Conservation (phyloP, 2,329 filamentous ascomycete genomes). For the Penicillium sp. region DNA sequence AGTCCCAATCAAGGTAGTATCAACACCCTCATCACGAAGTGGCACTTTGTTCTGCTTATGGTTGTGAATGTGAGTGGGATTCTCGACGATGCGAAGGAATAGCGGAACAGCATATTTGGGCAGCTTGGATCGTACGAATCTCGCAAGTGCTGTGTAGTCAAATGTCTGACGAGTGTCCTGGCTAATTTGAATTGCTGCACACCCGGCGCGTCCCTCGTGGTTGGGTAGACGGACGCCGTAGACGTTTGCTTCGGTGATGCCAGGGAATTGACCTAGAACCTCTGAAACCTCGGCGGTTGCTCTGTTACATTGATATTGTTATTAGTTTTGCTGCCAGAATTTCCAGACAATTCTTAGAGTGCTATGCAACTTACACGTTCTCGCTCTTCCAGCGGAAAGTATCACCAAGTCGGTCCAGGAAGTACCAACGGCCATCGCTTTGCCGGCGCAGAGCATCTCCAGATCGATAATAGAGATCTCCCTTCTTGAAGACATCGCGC, state of each 20-base stretch:
- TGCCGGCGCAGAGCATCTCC: slow-evolving; percentile 65
- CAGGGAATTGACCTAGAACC: slow-evolving; percentile 58
- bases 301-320: slow-evolving; percentile 7
- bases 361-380: slow-evolving; percentile 52
- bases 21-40: slow-evolving; percentile 64
- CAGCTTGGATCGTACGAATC: slow-evolving; percentile 58
- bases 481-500: slow-evolving; percentile 62
- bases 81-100: slow-evolving; percentile 63
- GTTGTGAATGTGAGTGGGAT: slow-evolving; percentile 53
- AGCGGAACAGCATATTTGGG: slow-evolving; percentile 74
- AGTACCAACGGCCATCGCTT: slow-evolving; percentile 65
- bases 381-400: slow-evolving; percentile 74
- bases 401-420: slow-evolving; percentile 68
- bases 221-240: slow-evolving; percentile 65
- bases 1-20: slow-evolving; percentile 50
- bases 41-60: slow-evolving; percentile 79
- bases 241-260: slow-evolving; percentile 65
- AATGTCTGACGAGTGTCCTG: slow-evolving; percentile 50
- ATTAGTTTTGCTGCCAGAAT: neutral
- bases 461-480: slow-evolving; percentile 66
- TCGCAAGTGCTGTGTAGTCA: slow-evolving; percentile 60
- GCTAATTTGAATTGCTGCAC: slow-evolving; percentile 57
- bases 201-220: slow-evolving; percentile 68
- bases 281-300: slow-evolving; percentile 65
- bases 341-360: neutral